A percentile compares a stretch with the other conserved stretches of the same genome.
phyloP scores from a whole-genome alignment of 305 asterid genomes.

The Petunia hybrid region DNA sequence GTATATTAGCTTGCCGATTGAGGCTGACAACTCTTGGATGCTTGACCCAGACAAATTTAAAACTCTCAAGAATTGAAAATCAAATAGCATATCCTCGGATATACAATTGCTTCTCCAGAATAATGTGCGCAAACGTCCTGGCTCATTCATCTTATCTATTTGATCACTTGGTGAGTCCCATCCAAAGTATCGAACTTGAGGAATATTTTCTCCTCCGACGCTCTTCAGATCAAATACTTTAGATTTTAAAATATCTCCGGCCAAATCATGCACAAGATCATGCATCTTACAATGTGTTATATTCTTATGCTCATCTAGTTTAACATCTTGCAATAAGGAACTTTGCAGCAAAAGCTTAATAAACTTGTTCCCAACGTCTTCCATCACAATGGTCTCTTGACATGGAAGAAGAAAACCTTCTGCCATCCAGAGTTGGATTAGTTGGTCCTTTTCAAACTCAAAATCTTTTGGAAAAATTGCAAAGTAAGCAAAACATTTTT shows the following conservation, averaged over 20 bases:
- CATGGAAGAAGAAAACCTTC: constrained; percentile 15
- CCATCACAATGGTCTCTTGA: background rate
- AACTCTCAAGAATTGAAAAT: background rate
- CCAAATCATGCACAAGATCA: constrained; percentile 36
- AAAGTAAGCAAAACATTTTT: constrained; percentile 25
- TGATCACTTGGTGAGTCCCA: background rate
- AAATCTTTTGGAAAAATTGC: constrained; percentile 31
- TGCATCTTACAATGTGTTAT: constrained; percentile 31
- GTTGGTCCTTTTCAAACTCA: constrained; percentile 4
- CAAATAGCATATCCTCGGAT: background rate
- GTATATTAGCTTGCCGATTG: constrained; percentile 30
- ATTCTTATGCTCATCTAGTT: background rate
- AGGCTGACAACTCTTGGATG: constrained; percentile 26
- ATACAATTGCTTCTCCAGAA: background rate
- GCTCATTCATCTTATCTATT: background rate
- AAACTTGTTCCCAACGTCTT: background rate
- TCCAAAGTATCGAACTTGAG: constrained; percentile 22
- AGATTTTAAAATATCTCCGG: background rate
- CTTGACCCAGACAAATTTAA: constrained; percentile 8
- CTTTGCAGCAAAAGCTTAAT: background rate
- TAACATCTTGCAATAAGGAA: constrained; percentile 26
- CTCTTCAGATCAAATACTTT: background rate
- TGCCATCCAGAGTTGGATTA: constrained; percentile 37
- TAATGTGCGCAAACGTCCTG: constrained; percentile 18
- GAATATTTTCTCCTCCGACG: background rate